Percentiles rank a stretch among this genome's conserved stretches.
Conservation (phyloP, 2,329 filamentous ascomycete genomes). For the Claviceps fusiformis region DNA sequence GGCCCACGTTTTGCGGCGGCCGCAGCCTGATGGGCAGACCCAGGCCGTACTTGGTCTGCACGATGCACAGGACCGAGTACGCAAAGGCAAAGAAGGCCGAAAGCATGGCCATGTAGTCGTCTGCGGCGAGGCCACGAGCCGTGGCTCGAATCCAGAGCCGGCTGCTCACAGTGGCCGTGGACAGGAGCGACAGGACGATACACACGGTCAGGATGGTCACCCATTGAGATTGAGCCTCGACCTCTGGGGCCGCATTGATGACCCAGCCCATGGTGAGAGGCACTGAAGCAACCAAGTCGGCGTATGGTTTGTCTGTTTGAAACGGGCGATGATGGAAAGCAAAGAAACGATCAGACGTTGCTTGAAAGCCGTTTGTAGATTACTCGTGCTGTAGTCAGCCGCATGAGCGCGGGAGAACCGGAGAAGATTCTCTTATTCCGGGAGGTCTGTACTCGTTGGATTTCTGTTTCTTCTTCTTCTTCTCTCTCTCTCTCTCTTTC, state of each 20-base stretch:
- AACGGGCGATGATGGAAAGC: too few species aligned
- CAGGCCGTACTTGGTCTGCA: conserved; percentile 39
- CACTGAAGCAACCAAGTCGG: too few species aligned
- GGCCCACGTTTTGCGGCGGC: conserved; percentile 27
- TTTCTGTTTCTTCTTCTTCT: not conserved
- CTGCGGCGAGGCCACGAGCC: conserved; percentile 29
- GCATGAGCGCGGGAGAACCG: not conserved
- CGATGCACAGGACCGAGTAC: conserved; percentile 36
- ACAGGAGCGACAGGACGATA: conserved; percentile 28
- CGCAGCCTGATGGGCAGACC: conserved; percentile 31
- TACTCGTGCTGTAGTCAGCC: not conserved
- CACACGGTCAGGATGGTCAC: conserved; percentile 35
- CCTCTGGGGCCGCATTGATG: conserved; percentile 30
- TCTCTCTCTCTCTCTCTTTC: not conserved
- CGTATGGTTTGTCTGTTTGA: not conserved
- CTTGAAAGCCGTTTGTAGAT: too few species aligned
- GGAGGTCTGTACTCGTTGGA: not conserved
- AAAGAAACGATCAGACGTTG: too few species aligned
- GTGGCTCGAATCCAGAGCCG: conserved; percentile 29
- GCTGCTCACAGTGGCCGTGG: conserved; percentile 25
- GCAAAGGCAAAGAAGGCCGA: conserved; percentile 32
- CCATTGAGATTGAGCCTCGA: conserved; percentile 34
- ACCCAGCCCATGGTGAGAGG: conserved; percentile 33
- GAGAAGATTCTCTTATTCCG: not conserved
- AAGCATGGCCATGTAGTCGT: conserved; percentile 30